phyloP scores from a whole-genome alignment of 495 filamentous ascomycete genomes.

The Saxophila tyrrhenica region DNA sequence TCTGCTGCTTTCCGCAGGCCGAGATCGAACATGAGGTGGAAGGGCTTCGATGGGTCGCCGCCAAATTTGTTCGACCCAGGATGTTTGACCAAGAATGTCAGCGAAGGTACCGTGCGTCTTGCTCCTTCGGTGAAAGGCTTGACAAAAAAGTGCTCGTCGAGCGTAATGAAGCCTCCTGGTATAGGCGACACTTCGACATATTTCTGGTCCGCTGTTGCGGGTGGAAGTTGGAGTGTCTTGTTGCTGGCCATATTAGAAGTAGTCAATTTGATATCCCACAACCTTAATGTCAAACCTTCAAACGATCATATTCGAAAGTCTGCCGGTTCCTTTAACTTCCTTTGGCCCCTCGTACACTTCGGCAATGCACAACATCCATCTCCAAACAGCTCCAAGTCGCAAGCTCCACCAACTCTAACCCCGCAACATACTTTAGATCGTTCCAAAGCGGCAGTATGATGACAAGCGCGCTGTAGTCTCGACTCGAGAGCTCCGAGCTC shows the following conservation, averaged over 20 bases:
- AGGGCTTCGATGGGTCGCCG: slow-evolving; percentile 8
- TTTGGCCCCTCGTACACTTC: not conserved
- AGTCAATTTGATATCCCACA: too few relatives aligned
- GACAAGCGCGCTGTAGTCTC: too few relatives aligned
- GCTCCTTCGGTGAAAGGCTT: slow-evolving; percentile 22
- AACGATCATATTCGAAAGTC: too few relatives aligned
- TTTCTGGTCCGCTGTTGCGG: slow-evolving; percentile 16
- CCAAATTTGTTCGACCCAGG: slow-evolving; percentile 10
- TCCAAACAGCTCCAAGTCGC: not conserved
- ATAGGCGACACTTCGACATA: slow-evolving; percentile 29
- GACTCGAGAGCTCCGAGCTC: not conserved
- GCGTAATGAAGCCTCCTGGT: slow-evolving; percentile 28
- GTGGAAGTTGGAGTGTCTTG: slow-evolving; percentile 17
- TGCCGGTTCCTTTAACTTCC: not conserved
- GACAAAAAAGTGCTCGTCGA: slow-evolving; percentile 27
- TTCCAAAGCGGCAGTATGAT: not conserved
- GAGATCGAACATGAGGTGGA: slow-evolving; percentile 39
- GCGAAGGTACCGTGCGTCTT: slow-evolving; percentile 25
- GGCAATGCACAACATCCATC: not conserved
- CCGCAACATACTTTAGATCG: not conserved
- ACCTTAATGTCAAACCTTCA: not conserved
- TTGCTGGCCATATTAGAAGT: not conserved
- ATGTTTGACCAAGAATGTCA: slow-evolving; percentile 28
- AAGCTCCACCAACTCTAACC: not conserved
- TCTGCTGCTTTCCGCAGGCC: slow-evolving; percentile 34